Evolutionary conservation across 1,139 yeast genomes (phyloP).

Genomic region (Pichia sp.): DNA sequence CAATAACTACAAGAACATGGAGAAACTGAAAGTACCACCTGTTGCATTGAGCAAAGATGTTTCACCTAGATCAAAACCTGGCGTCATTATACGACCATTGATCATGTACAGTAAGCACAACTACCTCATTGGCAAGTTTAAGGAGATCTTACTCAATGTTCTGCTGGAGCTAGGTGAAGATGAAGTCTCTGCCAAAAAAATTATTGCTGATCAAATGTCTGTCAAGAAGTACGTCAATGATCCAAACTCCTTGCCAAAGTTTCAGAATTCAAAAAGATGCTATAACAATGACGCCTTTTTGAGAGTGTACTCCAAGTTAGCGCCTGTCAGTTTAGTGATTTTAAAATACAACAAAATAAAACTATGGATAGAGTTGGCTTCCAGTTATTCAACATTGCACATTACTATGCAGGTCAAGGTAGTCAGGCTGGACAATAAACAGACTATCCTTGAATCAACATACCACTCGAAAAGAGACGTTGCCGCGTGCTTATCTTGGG

Average conservation of each 20-base stretch:
- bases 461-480: constrained; percentile 57
- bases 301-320: constrained; percentile 18
- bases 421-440: constrained; percentile 8
- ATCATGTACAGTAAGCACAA: constrained; percentile 66
- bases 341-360: constrained; percentile 14
- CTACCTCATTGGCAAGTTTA: constrained; percentile 37
- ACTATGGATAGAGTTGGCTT: constrained; percentile 21
- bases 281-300: constrained; percentile 20
- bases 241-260: constrained; percentile 14
- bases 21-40: constrained; percentile 43
- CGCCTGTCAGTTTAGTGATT: constrained; percentile 22
- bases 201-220: constrained; percentile 11
- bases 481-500: constrained; percentile 62
- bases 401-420: constrained; percentile 18
- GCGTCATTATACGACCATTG: constrained; percentile 50
- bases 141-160: constrained; percentile 30
- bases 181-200: constrained; percentile 7
- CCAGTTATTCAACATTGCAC: constrained; percentile 18
- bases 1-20: constrained; percentile 46
- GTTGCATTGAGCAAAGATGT: constrained; percentile 27
- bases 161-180: constrained; percentile 2
- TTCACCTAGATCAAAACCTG: constrained; percentile 26
- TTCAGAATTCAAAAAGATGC: constrained; percentile 3
- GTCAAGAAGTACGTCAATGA: constrained; percentile 18
- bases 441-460: constrained; percentile 38